Base-by-base conservation (phyloP, 257 asterid species). In the Verbena officinalis region DNA sequence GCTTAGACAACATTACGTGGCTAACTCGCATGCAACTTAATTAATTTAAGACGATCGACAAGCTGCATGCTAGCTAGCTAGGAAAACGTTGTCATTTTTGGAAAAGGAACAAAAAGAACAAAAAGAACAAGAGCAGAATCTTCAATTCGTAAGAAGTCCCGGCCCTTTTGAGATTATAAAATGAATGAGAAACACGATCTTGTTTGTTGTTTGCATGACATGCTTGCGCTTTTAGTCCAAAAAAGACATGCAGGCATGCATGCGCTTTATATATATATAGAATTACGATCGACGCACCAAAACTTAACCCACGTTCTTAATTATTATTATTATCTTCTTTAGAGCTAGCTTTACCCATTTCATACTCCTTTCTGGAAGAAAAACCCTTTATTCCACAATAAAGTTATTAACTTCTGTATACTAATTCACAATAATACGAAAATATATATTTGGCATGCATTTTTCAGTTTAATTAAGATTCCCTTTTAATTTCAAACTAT, bases 1-100 rank as follows among this genome's bases (percentile, higher is more conserved):
- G 58, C 48, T 44, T 46, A 31, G 72, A 67, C 64, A 55, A 67
- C 33, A 36, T 44, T 44, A 56, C 58, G 65, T 67, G 65, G 58
- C 58, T 19, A 8, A 38, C 4, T 42, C 43, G 56, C 57, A 55
- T 55, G 36, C 24, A 57, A 22, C 52, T 56, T 21, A 21, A 27
- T 5, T 46, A 30, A 43, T 33, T 20, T 38, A 17, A 16, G 13
- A 39, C 19, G 2, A 27, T 5, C 33, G 12, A 39, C 1, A 40
- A 22, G n/a, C n/a, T n/a, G n/a, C n/a, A n/a, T 14, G 20, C 8
- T 13, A 6, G 34, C 39, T n/a, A n/a, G n/a, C 17, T 27, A 1
- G 39, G 5, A 30, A 45, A 56, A 67, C 0, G 14, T 7, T 21
- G 17, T 11, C 5, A 4, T 51, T 17, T 19, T 30, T 9, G 19